phyloP scores from a whole-genome alignment of 495 filamentous ascomycete genomes.

The Aspergillus sparsus region DNA sequence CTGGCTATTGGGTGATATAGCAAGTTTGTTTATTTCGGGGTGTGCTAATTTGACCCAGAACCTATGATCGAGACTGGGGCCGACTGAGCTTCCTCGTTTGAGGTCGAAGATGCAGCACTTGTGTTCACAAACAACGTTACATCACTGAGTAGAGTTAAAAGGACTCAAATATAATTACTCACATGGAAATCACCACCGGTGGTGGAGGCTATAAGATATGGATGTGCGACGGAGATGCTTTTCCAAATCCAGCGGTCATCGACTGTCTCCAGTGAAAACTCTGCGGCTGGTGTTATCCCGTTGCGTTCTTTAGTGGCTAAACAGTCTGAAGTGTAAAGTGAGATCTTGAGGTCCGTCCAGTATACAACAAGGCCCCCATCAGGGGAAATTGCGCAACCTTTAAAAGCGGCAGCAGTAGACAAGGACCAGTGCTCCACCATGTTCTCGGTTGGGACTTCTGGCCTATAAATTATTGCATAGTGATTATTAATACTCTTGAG shows the following conservation, averaged over 20 bases:
- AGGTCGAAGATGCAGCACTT: slow-evolving; percentile 8
- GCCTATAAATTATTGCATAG: neutral
- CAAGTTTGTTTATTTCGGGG: slow-evolving; percentile 1
- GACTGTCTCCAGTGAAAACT: neutral
- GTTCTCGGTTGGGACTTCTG: neutral
- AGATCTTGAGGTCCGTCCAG: slow-evolving; percentile 9
- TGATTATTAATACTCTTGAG: no score
- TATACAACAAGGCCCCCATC: slow-evolving; percentile 2
- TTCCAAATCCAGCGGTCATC: slow-evolving; percentile 3
- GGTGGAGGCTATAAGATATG: slow-evolving; percentile 5
- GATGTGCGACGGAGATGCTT: neutral
- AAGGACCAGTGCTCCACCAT: neutral
- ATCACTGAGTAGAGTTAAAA: neutral
- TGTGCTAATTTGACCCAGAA: neutral
- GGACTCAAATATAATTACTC: neutral
- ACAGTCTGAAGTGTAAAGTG: neutral
- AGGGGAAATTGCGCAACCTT: slow-evolving; percentile 10
- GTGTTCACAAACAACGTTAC: no score
- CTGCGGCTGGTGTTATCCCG: neutral
- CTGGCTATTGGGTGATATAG: neutral
- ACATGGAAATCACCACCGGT: slow-evolving; percentile 2
- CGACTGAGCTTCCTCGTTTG: neutral
- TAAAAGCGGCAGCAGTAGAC: neutral
- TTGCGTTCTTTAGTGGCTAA: neutral
- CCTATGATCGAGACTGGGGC: neutral